A percentile compares a stretch with the other conserved stretches of the same genome.
These are phyloP conservation scores for Setomelanomma holmii DNA, from an alignment of 2,329 filamentous ascomycete species.

Conservation along the genomic window DNA sequence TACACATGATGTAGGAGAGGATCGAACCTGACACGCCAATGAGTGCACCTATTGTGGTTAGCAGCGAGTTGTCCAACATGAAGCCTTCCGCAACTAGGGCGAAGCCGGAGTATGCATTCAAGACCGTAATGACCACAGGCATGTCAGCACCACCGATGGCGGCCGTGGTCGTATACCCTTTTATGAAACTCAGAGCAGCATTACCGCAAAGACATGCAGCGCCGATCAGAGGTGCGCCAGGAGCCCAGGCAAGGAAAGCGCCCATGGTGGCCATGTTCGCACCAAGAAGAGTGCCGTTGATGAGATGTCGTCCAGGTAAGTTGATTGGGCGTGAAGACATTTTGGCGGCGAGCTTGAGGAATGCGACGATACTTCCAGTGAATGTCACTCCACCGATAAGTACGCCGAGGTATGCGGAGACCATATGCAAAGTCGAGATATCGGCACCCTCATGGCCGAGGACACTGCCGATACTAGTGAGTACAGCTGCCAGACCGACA, in stretches of 20 bases:
- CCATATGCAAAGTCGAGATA: constrained; percentile 81
- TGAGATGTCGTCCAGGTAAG: constrained; percentile 74
- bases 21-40: constrained; percentile 91
- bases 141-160: constrained; percentile 94
- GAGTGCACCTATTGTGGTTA: constrained; percentile 84
- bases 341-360: constrained; percentile 81
- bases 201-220: constrained; percentile 80
- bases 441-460: constrained; percentile 72
- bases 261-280: constrained; percentile 84
- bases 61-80: constrained; percentile 86
- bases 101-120: constrained; percentile 91
- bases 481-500: constrained; percentile 84
- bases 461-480: constrained; percentile 88
- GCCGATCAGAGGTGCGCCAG: constrained; percentile 78
- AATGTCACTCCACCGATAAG: constrained; percentile 88
- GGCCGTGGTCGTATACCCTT: constrained; percentile 86
- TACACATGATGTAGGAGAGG: constrained; percentile 71
- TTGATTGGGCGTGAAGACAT: constrained; percentile 80
- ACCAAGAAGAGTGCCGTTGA: constrained; percentile 78
- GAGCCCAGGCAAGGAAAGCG: constrained; percentile 81
- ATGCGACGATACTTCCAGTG: constrained; percentile 88
- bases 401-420: constrained; percentile 85
- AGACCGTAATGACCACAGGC: constrained; percentile 88
- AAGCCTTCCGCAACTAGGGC: constrained; percentile 89
- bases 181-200: constrained; percentile 78